phyloP scores from a whole-genome alignment of 2,329 filamentous ascomycete genomes.

The Fusarium sterilihyphosum region DNA sequence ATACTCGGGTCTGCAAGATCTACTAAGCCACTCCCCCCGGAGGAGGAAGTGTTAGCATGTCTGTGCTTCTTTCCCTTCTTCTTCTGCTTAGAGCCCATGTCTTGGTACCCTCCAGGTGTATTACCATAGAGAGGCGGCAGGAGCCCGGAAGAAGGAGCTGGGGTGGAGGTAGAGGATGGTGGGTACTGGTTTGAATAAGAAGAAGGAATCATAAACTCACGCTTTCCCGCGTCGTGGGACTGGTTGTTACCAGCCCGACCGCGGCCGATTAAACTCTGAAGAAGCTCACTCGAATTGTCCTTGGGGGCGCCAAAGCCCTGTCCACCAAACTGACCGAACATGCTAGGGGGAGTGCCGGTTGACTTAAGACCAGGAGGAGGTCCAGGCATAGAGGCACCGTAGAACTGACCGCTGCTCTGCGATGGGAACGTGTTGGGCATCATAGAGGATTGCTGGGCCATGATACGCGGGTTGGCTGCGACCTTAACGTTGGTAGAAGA shows the following conservation, averaged over 20 bases:
- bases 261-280: slow-evolving; percentile 83
- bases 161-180: slow-evolving; percentile 81
- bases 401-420: slow-evolving; percentile 76
- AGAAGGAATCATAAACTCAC: slow-evolving; percentile 97
- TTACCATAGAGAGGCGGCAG: slow-evolving; percentile 91
- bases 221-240: slow-evolving; percentile 88
- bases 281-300: slow-evolving; percentile 71
- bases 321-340: slow-evolving; percentile 92
- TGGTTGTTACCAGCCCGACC: slow-evolving; percentile 74
- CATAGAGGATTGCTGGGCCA: slow-evolving; percentile 89
- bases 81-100: slow-evolving; percentile 96
- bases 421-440: slow-evolving; percentile 74
- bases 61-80: slow-evolving; percentile 99
- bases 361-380: slow-evolving; percentile 96
- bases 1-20: slow-evolving; percentile 99
- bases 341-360: slow-evolving; percentile 90
- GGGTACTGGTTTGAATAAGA: slow-evolving; percentile 89
- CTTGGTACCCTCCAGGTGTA: slow-evolving; percentile 87
- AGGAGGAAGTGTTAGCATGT: slow-evolving; percentile 99
- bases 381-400: slow-evolving; percentile 85
- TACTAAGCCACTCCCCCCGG: slow-evolving; percentile 98
- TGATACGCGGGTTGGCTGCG: slow-evolving; percentile 79
- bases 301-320: slow-evolving; percentile 76
- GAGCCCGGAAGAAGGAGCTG: slow-evolving; percentile 90
- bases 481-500: slow-evolving; percentile 72